Evolutionary conservation across 352 stramenopile species (phyloP), one percentile per base, ranked within the genome.

Genomic region (Phytophthora niederhauseri): DNA sequence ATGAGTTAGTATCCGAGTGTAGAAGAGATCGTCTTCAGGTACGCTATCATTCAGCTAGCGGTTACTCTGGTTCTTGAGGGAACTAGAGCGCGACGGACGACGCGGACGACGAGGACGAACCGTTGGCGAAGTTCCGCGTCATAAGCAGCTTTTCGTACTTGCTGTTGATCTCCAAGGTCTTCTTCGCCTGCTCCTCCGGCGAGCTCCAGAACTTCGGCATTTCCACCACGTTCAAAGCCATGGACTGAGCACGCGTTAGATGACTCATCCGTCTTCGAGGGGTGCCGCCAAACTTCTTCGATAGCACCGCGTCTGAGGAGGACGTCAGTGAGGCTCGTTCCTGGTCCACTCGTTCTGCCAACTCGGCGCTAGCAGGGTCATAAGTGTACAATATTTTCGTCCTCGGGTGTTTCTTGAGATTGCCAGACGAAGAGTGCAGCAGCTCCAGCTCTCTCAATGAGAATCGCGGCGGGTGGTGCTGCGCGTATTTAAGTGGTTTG

Each of bases 401-500:
- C 41, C 49, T 68, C 30, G 51, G 62, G 7, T 64, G 50, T 41
- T 69, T 69, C 51, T 77, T 80, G 15, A 62, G 50, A 22, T 64
- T 75, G n/a, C 56, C 31, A 2, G 55, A 70, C 49, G 72, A 80
- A 61, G 69, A 70, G 46, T 62, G 61, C 36, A 78, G 66, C 19
- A 76, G 31, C 14, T 76, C 73, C 19, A 86, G 49, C 22, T 81
- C 65, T 34, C 77, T 74, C 49, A 91, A 57, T 1, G 85, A 90
- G 20, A 81, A 83, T 8, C 78, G 75, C 22, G 84, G 85, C 8
- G 70, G 48, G 26, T 85, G 73, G 11, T 80, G 71, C 31, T 82
- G 73, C 4, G 80, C 89, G 63, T 93, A 93, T 64, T 88, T 80
- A 17, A 93, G 69, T 3, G 85, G 85, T 62, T 93, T 93, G 75